These are phyloP conservation scores for Trypanosoma boissoni DNA, from an alignment of 208 protist species.

Conservation along the genomic window DNA sequence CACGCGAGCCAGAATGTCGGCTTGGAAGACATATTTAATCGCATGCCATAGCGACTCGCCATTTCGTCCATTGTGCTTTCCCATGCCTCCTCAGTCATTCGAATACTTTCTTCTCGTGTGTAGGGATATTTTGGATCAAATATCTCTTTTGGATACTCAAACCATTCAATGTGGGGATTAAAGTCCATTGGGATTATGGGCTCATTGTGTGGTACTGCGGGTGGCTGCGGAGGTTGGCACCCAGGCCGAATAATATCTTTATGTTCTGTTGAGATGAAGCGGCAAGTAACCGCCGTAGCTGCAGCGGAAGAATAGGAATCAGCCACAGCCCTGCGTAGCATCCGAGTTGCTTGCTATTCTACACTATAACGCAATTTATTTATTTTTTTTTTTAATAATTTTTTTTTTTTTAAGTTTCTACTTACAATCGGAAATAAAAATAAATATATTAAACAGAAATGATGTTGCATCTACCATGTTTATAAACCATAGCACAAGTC, in stretches of 20 bases:
- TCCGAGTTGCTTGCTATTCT: not conserved
- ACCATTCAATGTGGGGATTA: slow-evolving; percentile 92
- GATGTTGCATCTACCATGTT: too few relatives aligned
- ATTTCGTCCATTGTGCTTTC: slow-evolving; percentile 90
- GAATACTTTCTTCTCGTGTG: slow-evolving; percentile 88
- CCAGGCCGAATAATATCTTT: slow-evolving; percentile 41
- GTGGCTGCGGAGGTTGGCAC: slow-evolving; percentile 44
- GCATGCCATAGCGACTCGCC: slow-evolving; percentile 86
- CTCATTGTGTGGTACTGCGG: slow-evolving; percentile 74
- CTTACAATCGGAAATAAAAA: too few relatives aligned
- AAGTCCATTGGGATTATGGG: slow-evolving; percentile 88
- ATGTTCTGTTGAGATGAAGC: slow-evolving; percentile 51
- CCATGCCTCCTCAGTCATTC: slow-evolving; percentile 87
- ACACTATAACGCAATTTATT: not conserved
- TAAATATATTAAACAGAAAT: too few relatives aligned
- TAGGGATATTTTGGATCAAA: slow-evolving; percentile 90
- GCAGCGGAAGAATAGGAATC: not conserved
- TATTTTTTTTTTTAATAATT: slow-evolving; percentile 9
- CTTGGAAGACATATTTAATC: slow-evolving; percentile 81
- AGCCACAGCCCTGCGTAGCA: slow-evolving; percentile 20
- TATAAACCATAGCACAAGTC: too few relatives aligned
- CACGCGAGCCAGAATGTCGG: slow-evolving; percentile 88
- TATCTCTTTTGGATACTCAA: slow-evolving; percentile 89
- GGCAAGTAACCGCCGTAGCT: slow-evolving; percentile 1
- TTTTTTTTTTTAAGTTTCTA: slow-evolving; percentile 6